Conservation (phyloP, 2,329 filamentous ascomycete genomes). For the Raffaelea arxii region DNA sequence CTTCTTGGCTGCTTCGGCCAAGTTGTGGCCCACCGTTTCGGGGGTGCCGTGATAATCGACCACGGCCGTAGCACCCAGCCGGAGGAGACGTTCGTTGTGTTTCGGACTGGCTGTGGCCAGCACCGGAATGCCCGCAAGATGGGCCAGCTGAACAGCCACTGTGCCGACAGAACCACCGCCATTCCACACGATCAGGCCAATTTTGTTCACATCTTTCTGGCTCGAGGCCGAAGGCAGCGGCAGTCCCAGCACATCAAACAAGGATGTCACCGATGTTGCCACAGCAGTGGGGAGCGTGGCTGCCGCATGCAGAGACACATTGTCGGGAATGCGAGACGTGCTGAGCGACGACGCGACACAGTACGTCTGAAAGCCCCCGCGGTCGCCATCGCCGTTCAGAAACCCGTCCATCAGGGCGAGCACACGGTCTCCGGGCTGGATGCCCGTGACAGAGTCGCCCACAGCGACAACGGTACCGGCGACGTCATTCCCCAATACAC, state of each 20-base stretch:
- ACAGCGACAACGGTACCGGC: slow-evolving; percentile 1
- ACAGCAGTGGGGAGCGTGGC: background rate
- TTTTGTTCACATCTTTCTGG: too few species aligned
- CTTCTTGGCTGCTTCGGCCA: slow-evolving; percentile 13
- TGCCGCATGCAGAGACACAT: background rate
- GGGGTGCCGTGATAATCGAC: slow-evolving; percentile 7
- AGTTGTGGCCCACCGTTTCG: background rate
- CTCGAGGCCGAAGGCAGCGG: background rate
- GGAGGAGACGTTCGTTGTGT: slow-evolving; percentile 7
- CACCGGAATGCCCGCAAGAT: slow-evolving; percentile 5
- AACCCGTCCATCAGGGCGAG: background rate
- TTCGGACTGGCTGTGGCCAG: slow-evolving; percentile 5
- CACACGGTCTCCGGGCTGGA: slow-evolving; percentile 16
- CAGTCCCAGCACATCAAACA: slow-evolving; percentile 2
- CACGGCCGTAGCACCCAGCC: slow-evolving; percentile 3
- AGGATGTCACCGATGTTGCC: background rate
- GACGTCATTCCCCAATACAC: slow-evolving; percentile 12
- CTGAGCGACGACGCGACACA: background rate
- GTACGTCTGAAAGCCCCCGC: slow-evolving; percentile 10
- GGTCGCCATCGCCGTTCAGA: slow-evolving; percentile 9
- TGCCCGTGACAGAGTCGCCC: slow-evolving; percentile 11
- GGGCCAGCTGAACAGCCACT: slow-evolving; percentile 6
- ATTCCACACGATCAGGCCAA: slow-evolving; percentile 4
- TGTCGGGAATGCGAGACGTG: background rate
- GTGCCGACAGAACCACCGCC: slow-evolving; percentile 1